These are phyloP conservation scores for Fusarium subtropicale DNA, from an alignment of 2,329 filamentous ascomycete genomes.

Conservation along the genomic window DNA sequence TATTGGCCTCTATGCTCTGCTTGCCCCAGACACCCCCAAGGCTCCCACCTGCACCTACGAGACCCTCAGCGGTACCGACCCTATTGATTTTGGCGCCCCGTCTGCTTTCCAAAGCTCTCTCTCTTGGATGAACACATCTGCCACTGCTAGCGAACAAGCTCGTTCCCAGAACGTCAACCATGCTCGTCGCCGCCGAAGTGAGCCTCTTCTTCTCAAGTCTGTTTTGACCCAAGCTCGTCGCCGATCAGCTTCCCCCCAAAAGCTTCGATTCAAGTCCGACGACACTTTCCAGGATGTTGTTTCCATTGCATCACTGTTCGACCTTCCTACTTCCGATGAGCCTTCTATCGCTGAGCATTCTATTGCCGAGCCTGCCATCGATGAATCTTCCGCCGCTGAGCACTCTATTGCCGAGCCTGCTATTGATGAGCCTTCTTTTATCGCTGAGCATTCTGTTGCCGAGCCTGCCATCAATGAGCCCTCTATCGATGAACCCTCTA, in stretches of 20 bases:
- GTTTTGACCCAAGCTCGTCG: conserved; percentile 44
- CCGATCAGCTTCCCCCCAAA: conserved; percentile 48
- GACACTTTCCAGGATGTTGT: conserved; percentile 33
- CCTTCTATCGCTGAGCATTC: background rate
- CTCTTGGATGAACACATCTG: conserved; percentile 46
- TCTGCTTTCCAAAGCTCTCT: conserved; percentile 47
- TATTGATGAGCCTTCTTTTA: background rate
- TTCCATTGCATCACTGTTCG: conserved; percentile 21
- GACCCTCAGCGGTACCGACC: conserved; percentile 12
- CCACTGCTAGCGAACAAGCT: conserved; percentile 35
- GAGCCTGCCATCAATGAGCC: background rate
- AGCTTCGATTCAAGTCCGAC: conserved; percentile 39
- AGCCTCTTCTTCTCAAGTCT: conserved; percentile 50
- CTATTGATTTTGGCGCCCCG: conserved; percentile 47
- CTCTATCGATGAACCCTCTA: background rate
- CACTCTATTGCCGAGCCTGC: background rate
- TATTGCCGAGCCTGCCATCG: background rate
- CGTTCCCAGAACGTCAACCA: conserved; percentile 42
- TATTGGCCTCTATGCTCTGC: conserved; percentile 39
- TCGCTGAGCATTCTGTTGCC: background rate
- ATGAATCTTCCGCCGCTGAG: background rate
- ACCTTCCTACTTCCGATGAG: background rate
- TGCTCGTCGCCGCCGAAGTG: conserved; percentile 50
- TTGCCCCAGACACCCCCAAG: conserved; percentile 34
- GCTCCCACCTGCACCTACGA: conserved; percentile 19